Base-by-base conservation (phyloP, 148 eudicot species). In the Diospyros kaki region DNA sequence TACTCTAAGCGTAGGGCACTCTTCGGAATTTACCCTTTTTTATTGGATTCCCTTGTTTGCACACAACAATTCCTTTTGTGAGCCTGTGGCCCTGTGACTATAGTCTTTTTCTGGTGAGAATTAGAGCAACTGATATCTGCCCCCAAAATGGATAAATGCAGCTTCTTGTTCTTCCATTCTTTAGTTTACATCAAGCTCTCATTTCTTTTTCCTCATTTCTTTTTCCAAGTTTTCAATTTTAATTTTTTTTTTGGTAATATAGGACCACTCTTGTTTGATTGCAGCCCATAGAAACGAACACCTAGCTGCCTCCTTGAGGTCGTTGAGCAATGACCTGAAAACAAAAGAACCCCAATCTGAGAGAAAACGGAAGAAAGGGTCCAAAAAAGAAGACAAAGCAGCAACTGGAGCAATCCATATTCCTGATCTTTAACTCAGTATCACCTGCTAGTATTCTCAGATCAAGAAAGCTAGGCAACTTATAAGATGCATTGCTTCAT, bases 271-370 rank as follows among this genome's bases (percentile, higher is more conserved):
- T 56, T 44, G 52, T 67, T 74, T 79, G 65, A 45, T 83, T 87
- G 67, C 87, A 87, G 98, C 94, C 76, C 98, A 95, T 82, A 90
- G 97, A 64, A 94, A 94, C 76, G 92, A 90, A 80, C 84, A 84
- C 74, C 83, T 94, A 64, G 73, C 89, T 56, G 55, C 76, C 43
- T 86, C 86, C 52, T 81, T 94, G 81, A 86, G 97, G 75, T 76
- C 89, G 76, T 84, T 89, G 83, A 52, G 85, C 81, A 83, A 92
- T 72, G 88, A 90, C 69, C 83, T 94, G 79, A 94, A 92, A 88
- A 89, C 91, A 59, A 92, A 92, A 81, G 98, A 94, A 71, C 97
- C 98, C 62, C 89, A 79, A 73, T 82, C 94, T 17, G 98, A 94
- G 64, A 89, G 86, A 80, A 94, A 85, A 81, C 78, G 93, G 73